Base-by-base conservation (phyloP, 805 yeast species). In the Hanseniaspora pseudoguilliermondii region DNA sequence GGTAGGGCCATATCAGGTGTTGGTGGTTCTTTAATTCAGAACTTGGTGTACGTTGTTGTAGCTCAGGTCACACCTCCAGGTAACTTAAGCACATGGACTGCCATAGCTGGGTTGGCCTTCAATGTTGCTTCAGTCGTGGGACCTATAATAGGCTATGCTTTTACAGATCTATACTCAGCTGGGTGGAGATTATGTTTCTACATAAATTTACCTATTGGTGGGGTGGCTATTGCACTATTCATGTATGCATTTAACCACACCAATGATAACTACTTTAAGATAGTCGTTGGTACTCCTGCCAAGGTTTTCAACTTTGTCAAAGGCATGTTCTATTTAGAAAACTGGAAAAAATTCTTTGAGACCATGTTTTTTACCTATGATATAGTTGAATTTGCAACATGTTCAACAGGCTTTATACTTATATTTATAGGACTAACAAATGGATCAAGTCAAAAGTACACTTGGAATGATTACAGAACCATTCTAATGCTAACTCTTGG, bases 111-210 rank as follows among this genome's bases (percentile, higher is more conserved):
- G 23, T 51, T 59, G 13, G 61, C 69, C 1, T 80, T 74, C 61
- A 75, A 78, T 0, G 66, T 76, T 2, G 76, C 83, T 0, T 72
- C 78, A 10, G 80, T 78, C 7, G 60, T 73, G 21, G 88, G 88
- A 0, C 88, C 89, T 0, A 69, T 81, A 39, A 64, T 83, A 25
- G 88, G 87, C 15, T 88, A 88, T 35, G 81, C 80, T 0, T 76
- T 84, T 57, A 74, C 85, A 1, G 67, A 78, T 2, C 43, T 49
- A 20, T 50, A 55, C 27, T 69, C 75, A 52, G 79, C 74, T 5
- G 69, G 78, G 16, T 84, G 89, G 89, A 72, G 89, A 62, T 83
- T 89, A 87, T 80, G 86, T 61, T 84, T 83, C 64, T 84, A 79
- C 67, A 72, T 84, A 59, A 84, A 83, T 65, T 65, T 84, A 38